Evolutionary conservation across 345 rosid species (phyloP), one percentile per base, ranked within the genome.

Genomic region (Aquilaria malaccensis): DNA sequence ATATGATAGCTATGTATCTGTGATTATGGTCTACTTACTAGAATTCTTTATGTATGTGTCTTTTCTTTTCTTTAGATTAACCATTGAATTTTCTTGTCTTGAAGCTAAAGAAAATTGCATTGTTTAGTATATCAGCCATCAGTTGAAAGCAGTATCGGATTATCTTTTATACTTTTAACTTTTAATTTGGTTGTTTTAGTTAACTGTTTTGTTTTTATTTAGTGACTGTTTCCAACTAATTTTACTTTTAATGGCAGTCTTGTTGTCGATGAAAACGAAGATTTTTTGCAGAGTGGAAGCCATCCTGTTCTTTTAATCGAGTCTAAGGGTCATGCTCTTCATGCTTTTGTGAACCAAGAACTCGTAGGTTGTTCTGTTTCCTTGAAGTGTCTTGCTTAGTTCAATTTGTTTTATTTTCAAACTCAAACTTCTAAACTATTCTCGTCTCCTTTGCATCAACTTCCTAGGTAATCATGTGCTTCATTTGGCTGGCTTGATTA

Each of bases 251-350:
- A 52, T 77, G 60, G 71, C 83, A 93, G 97, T 62, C 68, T 93
- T 66, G 60, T 56, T 63, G 81, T 87, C 46, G 74, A 45, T 53
- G 77, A 73, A 67, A 70, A 77, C 64, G 97, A 87, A 76, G 71
- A 76, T 62, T 84, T 68, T 79, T 67, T 85, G 56, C 81, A 78
- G 78, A 78, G 76, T 32, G 86, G 88, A 74, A 77, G 72, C 63
- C 62, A 14, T 14, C 82, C 92, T 7, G 72, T 79, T 73, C 92
- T 90, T 46, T 62, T 80, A 62, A 81, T 94, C 60, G 97, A 90
- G 64, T 94, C 99, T 47, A 79, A 84, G 70, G 99, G 97, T n/a
- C 95, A 88, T 73, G 90, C 90, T 52, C 85, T 90, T 67, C 95
- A 85, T 79, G 84, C 71, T 65, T 94, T 89, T 72, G 83, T 94